Evolutionary conservation across 768 basidiomycete species (phyloP).

Genomic region (Pleurotus cornucopiae): DNA sequence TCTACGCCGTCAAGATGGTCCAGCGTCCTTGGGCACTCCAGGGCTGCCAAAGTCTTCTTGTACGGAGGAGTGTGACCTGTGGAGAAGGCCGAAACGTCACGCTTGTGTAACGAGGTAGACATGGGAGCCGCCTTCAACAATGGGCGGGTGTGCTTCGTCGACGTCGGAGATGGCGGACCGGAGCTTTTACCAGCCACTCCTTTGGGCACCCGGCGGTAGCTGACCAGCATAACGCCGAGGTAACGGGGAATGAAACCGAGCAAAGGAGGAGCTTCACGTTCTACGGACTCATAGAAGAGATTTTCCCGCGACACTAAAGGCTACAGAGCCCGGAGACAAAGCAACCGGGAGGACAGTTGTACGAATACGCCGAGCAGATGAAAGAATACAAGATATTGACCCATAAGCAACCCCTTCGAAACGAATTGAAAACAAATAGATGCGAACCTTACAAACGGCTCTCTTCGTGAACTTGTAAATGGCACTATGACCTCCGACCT

Average conservation of each 20-base stretch:
- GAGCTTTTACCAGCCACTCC: constrained; percentile 15
- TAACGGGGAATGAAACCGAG: constrained; percentile 96
- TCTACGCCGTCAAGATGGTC: background rate
- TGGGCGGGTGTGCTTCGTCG: constrained; percentile 19
- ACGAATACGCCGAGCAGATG: no score
- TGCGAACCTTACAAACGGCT: constrained; percentile 94
- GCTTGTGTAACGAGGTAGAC: constrained; percentile 14
- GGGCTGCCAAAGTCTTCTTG: background rate
- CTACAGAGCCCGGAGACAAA: constrained; percentile 34
- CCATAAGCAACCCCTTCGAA: constrained; percentile 20
- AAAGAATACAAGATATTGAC: constrained; percentile 8
- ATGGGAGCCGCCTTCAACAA: constrained; percentile 23
- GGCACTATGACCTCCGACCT: constrained; percentile 95
- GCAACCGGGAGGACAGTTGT: no score
- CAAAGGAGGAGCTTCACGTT: constrained; percentile 88
- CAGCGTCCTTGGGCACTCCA: background rate
- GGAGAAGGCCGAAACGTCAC: background rate
- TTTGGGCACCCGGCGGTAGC: constrained; percentile 77
- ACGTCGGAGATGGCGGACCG: constrained; percentile 17
- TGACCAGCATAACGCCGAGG: constrained; percentile 97
- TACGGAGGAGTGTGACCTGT: background rate
- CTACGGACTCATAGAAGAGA: constrained; percentile 95
- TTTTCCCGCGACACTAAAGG: constrained; percentile 97
- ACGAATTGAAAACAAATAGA: constrained; percentile 11
- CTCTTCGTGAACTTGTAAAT: constrained; percentile 98